These are phyloP conservation scores for Alternaria tenuissima DNA, from an alignment of 2,329 filamentous ascomycete genomes.

Conservation along the genomic window DNA sequence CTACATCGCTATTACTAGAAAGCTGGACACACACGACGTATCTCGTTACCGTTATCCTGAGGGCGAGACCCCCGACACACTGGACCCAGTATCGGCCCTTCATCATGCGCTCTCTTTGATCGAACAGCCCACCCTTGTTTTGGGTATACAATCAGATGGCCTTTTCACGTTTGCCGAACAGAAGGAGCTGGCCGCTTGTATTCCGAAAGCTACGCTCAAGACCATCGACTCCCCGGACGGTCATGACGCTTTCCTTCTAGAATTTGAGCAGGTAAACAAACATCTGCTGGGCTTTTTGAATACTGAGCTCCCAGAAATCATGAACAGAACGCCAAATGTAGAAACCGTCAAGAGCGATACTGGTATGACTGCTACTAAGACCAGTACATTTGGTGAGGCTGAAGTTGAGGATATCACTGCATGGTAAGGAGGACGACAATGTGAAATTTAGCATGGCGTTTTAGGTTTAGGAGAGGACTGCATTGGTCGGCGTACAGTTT, in stretches of 20 bases:
- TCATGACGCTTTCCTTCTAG: conserved; percentile 93
- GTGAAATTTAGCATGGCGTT: conserved; percentile 40
- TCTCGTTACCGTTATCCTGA: conserved; percentile 72
- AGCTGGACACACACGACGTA: conserved; percentile 96
- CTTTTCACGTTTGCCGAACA: conserved; percentile 98
- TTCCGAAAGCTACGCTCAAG: conserved; percentile 78
- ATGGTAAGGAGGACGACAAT: conserved; percentile 66
- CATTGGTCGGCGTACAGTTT: conserved; percentile 38
- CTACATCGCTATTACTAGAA: conserved; percentile 98
- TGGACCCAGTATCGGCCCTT: conserved; percentile 62
- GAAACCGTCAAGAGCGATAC: conserved; percentile 50
- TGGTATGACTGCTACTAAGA: conserved; percentile 74
- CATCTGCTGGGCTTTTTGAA: conserved; percentile 86
- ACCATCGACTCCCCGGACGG: conserved; percentile 94
- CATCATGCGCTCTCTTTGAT: conserved; percentile 81
- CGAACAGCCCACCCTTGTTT: conserved; percentile 85
- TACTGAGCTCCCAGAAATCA: conserved; percentile 86
- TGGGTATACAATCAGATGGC: conserved; percentile 95
- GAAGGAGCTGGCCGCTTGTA: conserved; percentile 83
- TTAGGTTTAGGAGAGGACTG: conserved; percentile 15
- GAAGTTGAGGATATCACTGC: conserved; percentile 97
- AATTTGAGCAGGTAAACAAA: conserved; percentile 95
- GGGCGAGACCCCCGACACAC: conserved; percentile 41
- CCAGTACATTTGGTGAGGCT: conserved; percentile 91
- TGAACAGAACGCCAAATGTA: conserved; percentile 63